Conservation (phyloP, 177 flowering plant species). For the Vitis hybrid region DNA sequence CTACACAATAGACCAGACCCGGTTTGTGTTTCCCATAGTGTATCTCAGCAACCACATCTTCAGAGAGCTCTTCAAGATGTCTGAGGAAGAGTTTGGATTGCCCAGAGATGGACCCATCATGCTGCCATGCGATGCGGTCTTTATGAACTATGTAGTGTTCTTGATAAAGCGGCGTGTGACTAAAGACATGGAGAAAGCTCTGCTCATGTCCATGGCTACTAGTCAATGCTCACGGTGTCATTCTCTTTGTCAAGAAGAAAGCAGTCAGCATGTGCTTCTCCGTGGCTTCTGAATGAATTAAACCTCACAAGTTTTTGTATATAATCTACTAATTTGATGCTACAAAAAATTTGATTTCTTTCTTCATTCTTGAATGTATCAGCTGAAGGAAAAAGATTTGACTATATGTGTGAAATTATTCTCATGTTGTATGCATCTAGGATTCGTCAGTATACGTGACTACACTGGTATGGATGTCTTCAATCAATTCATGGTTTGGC, state of each 20-base stretch:
- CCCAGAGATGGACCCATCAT: slow-evolving; percentile 24
- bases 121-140: slow-evolving; percentile 26
- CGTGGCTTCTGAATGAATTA: not conserved
- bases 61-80: slow-evolving; percentile 20
- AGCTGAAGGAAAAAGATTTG: too few relatives aligned
- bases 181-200: slow-evolving; percentile 20
- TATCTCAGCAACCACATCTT: slow-evolving; percentile 12
- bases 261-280: not conserved
- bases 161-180: slow-evolving; percentile 4
- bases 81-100: slow-evolving; percentile 36
- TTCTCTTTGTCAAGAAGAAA: not conserved
- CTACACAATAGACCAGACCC: slow-evolving; percentile 8
- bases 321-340: too few relatives aligned
- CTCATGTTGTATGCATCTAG: too few relatives aligned
- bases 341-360: too few relatives aligned
- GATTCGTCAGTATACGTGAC: too few relatives aligned
- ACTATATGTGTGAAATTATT: too few relatives aligned
- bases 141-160: slow-evolving; percentile 22
- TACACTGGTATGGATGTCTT: too few relatives aligned
- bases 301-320: too few relatives aligned
- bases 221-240: too few relatives aligned
- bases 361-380: too few relatives aligned
- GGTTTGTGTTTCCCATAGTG: slow-evolving; percentile 16
- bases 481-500: too few relatives aligned
- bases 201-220: slow-evolving; percentile 10